Base-by-base conservation (phyloP, 306 rosid genomes). In the Sophora flavescens region DNA sequence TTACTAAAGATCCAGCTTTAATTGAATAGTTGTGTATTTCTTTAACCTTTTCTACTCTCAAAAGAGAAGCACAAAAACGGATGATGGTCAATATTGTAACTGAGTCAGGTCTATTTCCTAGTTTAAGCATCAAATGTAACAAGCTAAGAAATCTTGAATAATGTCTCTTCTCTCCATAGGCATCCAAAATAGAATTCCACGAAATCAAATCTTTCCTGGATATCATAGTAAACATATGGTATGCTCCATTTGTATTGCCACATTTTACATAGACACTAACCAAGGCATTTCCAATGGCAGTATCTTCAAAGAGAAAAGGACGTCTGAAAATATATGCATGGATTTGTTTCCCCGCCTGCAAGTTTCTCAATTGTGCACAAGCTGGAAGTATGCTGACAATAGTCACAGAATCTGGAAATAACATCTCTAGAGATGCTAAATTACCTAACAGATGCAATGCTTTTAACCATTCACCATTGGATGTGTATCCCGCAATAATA, bases 151-250 rank as follows among this genome's bases (percentile, higher is more conserved):
- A 89, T 75, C 79, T 74, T 61, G 80, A 70, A 22, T 52, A 52
- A 64, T 77, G 74, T 63, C 87, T 87, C 78, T 65, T 65, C 74
- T 84, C 90, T 51, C 81, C 85, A 69, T 67, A 87, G 56, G 96
- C 90, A 82, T 87, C 87, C 36, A 91, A 89, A 78, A 94, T 84
- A 67, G 98, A 82, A 81, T 94, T 91, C 97, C 98, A 94, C n/a
- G 98, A 94, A 84, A 91, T 90, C 86, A 91, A 75, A 84, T 94
- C 98, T 83, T 86, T 90, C 68, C 45, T 57, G 11, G 57, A 61
- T 74, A 90, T 87, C 89, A 86, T 84, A 4, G 74, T 79, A 86
- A 91, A 94, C 2, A 76, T 61, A 76, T 66, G 68, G 56, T 76
- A 85, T 62, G 97, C 93, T 62, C 79, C 88, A 68, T 78, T 86